Conservation (phyloP, 768 basidiomycete genomes). For the Tubosaeta sp. region DNA sequence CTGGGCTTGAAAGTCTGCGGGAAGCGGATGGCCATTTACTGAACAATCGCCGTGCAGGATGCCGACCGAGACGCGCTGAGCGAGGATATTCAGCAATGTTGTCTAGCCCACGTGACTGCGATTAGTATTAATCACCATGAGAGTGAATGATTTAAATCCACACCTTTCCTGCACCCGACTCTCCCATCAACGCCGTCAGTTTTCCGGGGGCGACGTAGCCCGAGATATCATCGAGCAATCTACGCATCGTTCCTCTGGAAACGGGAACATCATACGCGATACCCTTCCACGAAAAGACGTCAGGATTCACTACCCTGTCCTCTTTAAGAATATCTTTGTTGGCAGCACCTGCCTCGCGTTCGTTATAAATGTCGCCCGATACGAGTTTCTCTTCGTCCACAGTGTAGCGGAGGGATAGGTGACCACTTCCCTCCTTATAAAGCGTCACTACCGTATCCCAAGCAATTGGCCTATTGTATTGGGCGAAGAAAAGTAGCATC, state of each 20-base stretch:
- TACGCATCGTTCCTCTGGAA: slow-evolving; percentile 33
- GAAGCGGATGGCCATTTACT: slow-evolving; percentile 52
- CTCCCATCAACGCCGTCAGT: slow-evolving; percentile 49
- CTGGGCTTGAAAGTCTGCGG: slow-evolving; percentile 60
- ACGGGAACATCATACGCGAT: slow-evolving; percentile 60
- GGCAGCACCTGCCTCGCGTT: too few species aligned
- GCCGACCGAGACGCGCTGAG: slow-evolving; percentile 45
- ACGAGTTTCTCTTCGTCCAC: slow-evolving; percentile 17
- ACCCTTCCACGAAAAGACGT: slow-evolving; percentile 77
- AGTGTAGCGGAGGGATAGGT: background rate
- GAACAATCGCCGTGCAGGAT: slow-evolving; percentile 48
- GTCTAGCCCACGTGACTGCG: slow-evolving; percentile 33
- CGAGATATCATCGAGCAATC: slow-evolving; percentile 41
- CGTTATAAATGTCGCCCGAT: background rate
- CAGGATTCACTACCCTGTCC: slow-evolving; percentile 29
- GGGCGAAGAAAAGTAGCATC: slow-evolving; percentile 34
- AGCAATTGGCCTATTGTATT: slow-evolving; percentile 27
- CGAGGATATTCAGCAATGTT: slow-evolving; percentile 55
- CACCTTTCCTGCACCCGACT: slow-evolving; percentile 33
- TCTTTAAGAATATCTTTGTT: background rate
- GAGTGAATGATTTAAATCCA: background rate
- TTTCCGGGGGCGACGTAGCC: slow-evolving; percentile 50
- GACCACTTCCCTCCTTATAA: slow-evolving; percentile 12
- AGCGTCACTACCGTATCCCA: slow-evolving; percentile 30
- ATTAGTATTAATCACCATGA: background rate